A percentile compares a stretch with the other conserved stretches of the same genome.
Evolutionary conservation across 2,329 filamentous ascomycete genomes (phyloP).

Genomic region (Raffaelea ambrosiae): DNA sequence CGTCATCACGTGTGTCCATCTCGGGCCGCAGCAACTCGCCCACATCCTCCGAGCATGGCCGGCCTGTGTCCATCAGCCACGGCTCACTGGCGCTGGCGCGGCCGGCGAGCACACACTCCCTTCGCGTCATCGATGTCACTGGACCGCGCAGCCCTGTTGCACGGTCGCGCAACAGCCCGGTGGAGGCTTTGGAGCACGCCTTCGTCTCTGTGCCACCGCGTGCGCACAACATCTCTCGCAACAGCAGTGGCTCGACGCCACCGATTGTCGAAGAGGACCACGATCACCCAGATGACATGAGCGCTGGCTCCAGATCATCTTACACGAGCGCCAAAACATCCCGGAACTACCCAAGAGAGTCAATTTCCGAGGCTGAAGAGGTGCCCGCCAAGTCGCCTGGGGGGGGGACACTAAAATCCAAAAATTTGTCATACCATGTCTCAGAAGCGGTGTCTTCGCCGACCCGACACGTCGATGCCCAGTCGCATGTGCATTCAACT

Average conservation of each 20-base stretch:
- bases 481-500: constrained; percentile 4
- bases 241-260: constrained; percentile 30
- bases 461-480: constrained; percentile 9
- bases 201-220: constrained; percentile 20
- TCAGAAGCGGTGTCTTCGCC: constrained; percentile 5
- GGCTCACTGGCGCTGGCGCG: constrained; percentile 31
- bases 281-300: constrained; percentile 13
- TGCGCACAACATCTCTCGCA: constrained; percentile 29
- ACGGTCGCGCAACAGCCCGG: constrained; percentile 39
- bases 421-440: constrained; percentile 1
- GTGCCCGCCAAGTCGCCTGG: background rate
- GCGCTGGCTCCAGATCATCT: constrained; percentile 2
- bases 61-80: constrained; percentile 26
- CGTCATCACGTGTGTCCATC: constrained; percentile 47
- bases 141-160: constrained; percentile 40
- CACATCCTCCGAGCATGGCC: constrained; percentile 37
- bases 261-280: constrained; percentile 31
- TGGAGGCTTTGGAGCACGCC: constrained; percentile 34
- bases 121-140: constrained; percentile 49
- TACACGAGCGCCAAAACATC: constrained; percentile 3
- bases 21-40: constrained; percentile 41
- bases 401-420: constrained; percentile 1
- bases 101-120: constrained; percentile 43
- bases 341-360: constrained; percentile 14
- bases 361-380: constrained; percentile 38